phyloP scores from a whole-genome alignment of 352 stramenopile genomes.

The Globisporangium rhizosaccharum region DNA sequence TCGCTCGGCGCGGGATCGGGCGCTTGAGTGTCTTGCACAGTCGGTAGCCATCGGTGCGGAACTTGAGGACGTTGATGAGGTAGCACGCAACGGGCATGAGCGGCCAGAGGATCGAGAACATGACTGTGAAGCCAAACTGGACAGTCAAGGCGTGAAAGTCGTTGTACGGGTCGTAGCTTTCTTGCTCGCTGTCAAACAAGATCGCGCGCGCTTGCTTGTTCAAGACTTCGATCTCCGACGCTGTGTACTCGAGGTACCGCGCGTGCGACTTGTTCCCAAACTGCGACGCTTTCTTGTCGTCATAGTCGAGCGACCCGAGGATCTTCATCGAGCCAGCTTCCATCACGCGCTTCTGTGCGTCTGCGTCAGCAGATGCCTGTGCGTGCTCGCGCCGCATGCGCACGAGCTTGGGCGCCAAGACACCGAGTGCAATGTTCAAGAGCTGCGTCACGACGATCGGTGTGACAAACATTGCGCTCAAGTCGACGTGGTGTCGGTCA shows the following conservation, averaged over 20 bases:
- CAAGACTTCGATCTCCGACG: conserved; percentile 54
- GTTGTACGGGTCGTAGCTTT: conserved; percentile 71
- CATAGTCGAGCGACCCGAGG: conserved; percentile 72
- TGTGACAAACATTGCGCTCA: conserved; percentile 84
- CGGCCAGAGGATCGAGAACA: conserved; percentile 80
- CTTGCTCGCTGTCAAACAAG: conserved; percentile 68
- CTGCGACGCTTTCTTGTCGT: conserved; percentile 61
- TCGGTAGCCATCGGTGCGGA: conserved; percentile 57
- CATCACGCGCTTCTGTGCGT: conserved; percentile 62
- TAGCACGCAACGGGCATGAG: conserved; percentile 71
- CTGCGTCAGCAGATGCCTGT: conserved; percentile 47
- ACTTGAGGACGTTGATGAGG: conserved; percentile 66
- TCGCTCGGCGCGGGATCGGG: conserved; percentile 58
- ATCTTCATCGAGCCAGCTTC: conserved; percentile 79
- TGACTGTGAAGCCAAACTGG: conserved; percentile 71
- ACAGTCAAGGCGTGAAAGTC: conserved; percentile 69
- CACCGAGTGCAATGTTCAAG: conserved; percentile 67
- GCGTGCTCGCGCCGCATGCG: conserved; percentile 57
- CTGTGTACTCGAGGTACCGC: conserved; percentile 59
- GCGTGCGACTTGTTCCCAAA: conserved; percentile 69
- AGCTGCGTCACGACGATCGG: conserved; percentile 81
- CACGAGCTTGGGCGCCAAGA: conserved; percentile 67
- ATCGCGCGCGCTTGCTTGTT: conserved; percentile 65
- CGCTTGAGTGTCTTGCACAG: conserved; percentile 68
- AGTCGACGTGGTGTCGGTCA: conserved; percentile 76